phyloP scores from a whole-genome alignment of 163 green algal genomes.

The Volvox carteri region DNA sequence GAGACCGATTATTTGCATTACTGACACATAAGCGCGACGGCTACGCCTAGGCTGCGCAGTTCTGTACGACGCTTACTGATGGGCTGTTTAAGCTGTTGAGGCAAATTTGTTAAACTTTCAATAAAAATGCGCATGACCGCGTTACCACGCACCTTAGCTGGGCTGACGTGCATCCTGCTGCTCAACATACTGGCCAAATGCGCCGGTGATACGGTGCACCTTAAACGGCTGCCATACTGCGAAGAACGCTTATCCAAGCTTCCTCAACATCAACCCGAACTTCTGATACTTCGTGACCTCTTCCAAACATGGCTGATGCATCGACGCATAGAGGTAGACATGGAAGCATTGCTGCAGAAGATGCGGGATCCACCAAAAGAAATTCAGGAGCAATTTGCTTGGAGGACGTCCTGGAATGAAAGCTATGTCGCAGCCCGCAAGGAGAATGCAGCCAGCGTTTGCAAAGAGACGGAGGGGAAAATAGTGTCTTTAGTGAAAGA shows the following conservation, averaged over 20 bases:
- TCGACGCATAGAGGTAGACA: constrained; percentile 17
- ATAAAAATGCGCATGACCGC: no score
- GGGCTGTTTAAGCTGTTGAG: no score
- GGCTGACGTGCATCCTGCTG: neutral
- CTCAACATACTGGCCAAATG: neutral
- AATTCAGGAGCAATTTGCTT: constrained; percentile 11
- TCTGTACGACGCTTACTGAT: no score
- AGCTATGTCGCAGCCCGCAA: neutral
- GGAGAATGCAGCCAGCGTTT: no score
- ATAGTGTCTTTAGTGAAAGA: neutral
- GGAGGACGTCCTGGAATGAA: constrained; percentile 23
- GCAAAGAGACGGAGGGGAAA: neutral
- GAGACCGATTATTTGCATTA: no score
- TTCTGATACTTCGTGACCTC: neutral
- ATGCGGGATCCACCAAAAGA: neutral
- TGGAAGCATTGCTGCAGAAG: neutral
- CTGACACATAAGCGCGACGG: no score
- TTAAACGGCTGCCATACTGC: neutral
- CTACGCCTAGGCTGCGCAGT: no score
- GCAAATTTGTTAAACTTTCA: neutral
- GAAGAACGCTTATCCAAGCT: constrained; percentile 9
- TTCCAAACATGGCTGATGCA: constrained; percentile 38
- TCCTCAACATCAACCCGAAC: neutral
- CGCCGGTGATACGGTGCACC: neutral
- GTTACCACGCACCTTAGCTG: neutral